Evolutionary conservation across 805 yeast species (phyloP).

Genomic region (Candida schatavii): DNA sequence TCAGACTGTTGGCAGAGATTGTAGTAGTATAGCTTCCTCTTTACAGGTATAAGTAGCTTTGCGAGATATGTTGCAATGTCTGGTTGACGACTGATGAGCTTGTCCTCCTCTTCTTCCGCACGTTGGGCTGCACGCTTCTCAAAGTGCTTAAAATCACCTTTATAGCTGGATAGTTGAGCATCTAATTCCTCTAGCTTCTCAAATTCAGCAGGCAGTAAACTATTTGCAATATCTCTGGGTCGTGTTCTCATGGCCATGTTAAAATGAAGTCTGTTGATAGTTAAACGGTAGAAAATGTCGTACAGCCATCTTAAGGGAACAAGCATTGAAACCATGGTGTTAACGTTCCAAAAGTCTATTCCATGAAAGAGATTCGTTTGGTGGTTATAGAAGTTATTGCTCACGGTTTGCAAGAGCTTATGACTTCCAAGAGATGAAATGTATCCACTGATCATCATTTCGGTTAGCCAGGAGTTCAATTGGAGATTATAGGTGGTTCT

Average conservation of each 20-base stretch:
- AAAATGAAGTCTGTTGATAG: conserved; percentile 33
- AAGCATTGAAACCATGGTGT: conserved; percentile 30
- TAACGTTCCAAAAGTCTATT: conserved; percentile 28
- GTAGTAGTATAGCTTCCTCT: conserved; percentile 3
- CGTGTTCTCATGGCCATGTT: conserved; percentile 22
- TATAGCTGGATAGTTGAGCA: conserved; percentile 9
- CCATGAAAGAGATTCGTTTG: conserved; percentile 13
- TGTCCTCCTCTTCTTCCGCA: conserved; percentile 1
- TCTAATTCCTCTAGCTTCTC: conserved; percentile 22
- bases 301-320: conserved; percentile 38
- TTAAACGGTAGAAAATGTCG: conserved; percentile 29
- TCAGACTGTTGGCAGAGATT: conserved; percentile 2
- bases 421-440: conserved; percentile 38
- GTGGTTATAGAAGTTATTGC: conserved; percentile 9
- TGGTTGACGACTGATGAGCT: no score
- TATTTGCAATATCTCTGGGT: conserved; percentile 35
- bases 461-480: conserved; percentile 22
- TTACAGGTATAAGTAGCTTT: neutral
- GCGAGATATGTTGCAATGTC: neutral
- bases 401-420: conserved; percentile 19
- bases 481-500: neutral
- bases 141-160: conserved; percentile 6
- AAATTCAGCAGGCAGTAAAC: conserved; percentile 17
- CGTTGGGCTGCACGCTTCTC: conserved; percentile 4
- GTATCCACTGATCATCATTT: conserved; percentile 34